A percentile compares a stretch with the other conserved stretches of the same genome.
Evolutionary conservation across 1,284 basidiomycete species (phyloP).

Genomic region (Coriolopsis trogii): DNA sequence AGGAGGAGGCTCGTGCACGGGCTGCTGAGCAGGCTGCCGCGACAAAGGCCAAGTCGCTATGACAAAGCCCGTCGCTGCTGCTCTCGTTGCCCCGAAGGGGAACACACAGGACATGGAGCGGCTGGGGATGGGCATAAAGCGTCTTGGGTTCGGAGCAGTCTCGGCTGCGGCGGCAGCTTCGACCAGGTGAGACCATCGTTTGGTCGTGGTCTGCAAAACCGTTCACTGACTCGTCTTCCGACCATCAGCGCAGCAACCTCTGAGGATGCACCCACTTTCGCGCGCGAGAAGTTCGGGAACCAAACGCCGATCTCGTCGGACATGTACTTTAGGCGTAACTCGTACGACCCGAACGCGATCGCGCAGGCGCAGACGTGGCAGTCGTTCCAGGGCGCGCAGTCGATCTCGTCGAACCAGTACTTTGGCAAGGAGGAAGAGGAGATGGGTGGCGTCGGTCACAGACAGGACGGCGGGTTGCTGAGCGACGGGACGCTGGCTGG

Average conservation of each 20-base stretch:
- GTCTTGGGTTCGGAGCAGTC: slow-evolving; percentile 86
- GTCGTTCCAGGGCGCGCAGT: slow-evolving; percentile 89
- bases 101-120: slow-evolving; percentile 58
- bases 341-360: slow-evolving; percentile 79
- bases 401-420: slow-evolving; percentile 95
- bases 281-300: slow-evolving; percentile 87
- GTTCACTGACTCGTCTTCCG: neutral
- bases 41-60: slow-evolving; percentile 31
- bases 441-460: slow-evolving; percentile 32
- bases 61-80: slow-evolving; percentile 22
- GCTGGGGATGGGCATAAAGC: slow-evolving; percentile 80
- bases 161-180: slow-evolving; percentile 57
- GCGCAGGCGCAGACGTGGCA: slow-evolving; percentile 83
- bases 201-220: no score
- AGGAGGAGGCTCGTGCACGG: slow-evolving; percentile 64
- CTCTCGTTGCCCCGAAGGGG: slow-evolving; percentile 35
- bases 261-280: slow-evolving; percentile 77
- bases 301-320: slow-evolving; percentile 98
- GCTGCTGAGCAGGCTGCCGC: slow-evolving; percentile 48
- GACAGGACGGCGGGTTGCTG: slow-evolving; percentile 51
- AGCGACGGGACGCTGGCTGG: slow-evolving; percentile 75
- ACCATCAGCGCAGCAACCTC: slow-evolving; percentile 30
- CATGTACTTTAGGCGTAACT: slow-evolving; percentile 93
- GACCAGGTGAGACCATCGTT: slow-evolving; percentile 45
- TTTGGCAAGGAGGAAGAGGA: slow-evolving; percentile 91